Base-by-base conservation (phyloP, 768 basidiomycete genomes). In the Boletus fagicola region DNA sequence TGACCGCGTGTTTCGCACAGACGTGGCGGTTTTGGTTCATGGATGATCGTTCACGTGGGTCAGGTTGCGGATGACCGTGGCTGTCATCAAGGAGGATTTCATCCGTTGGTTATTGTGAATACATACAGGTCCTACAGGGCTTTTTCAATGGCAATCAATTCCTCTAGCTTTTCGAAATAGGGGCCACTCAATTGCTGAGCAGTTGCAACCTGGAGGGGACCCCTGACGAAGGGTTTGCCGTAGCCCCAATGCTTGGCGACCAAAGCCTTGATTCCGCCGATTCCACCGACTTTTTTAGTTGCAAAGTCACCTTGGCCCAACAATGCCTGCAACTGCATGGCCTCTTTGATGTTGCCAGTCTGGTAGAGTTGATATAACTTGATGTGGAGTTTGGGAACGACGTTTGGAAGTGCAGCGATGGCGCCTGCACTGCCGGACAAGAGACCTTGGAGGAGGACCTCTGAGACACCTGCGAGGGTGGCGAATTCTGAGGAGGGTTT, bases 381-480 rank as follows among this genome's bases (percentile, higher is more conserved):
- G 6, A 68, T 70, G 66, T 88, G 87, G 16, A 82, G 62, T 60
- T 85, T 86, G 8, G 87, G 87, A 16, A 80, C 62, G 50, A 87
- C 69, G 64, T 87, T 87, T 13, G 82, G 83, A 12, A 84, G 75
- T 1, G 83, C 87, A 40, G 83, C 83, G 63, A 90, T 90, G 50
- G 78, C 74, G 0, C 88, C 89, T 30, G 86, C 80, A 61, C 84
- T 81, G 9, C 82, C 80, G 3, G 84, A 82, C 39, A 83, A 68
- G 8, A 91, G 77, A 5, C 83, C 82, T 20, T 87, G 80, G 13
- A 82, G 72, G 63, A 89, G 84, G 39, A 86, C 76, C 63, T 93
- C 90, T 7, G 83, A 83, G 55, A 85, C 83, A 1, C 92, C 92
- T 12, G 89, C 82, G 64, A 87, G 86, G n/a, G 90, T 83, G 4